Percentiles rank a stretch among this genome's conserved stretches.
These are phyloP conservation scores for Phalaenopsis equestris DNA, from an alignment of 106 monocot genomes.

Conservation along the genomic window DNA sequence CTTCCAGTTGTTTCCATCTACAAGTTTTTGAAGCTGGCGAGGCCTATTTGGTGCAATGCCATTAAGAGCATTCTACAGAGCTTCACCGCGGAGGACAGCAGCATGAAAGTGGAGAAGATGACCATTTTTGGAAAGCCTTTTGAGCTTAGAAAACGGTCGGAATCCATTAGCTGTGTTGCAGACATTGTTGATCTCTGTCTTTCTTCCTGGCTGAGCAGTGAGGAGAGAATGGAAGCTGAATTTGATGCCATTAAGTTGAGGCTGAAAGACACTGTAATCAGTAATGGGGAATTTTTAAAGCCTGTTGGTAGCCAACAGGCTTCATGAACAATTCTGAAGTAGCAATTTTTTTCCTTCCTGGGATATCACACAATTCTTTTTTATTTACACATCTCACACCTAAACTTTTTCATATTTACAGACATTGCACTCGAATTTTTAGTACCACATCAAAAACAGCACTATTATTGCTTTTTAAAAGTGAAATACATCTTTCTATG, in stretches of 20 bases:
- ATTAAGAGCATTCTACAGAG: slow-evolving; percentile 40
- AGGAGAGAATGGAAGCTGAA: slow-evolving; percentile 33
- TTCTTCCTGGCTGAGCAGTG: slow-evolving; percentile 39
- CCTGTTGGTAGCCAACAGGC: not conserved
- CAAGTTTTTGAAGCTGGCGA: slow-evolving; percentile 57
- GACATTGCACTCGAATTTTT: no score
- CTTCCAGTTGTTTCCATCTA: slow-evolving; percentile 46
- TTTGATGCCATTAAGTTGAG: slow-evolving; percentile 42
- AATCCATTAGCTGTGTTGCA: not conserved
- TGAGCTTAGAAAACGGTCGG: slow-evolving; percentile 5
- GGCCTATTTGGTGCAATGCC: slow-evolving; percentile 69
- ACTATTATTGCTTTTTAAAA: no score
- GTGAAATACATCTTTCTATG: no score
- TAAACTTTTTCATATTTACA: no score
- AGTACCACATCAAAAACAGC: no score
- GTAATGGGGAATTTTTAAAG: not conserved
- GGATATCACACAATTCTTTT: no score
- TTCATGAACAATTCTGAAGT: no score
- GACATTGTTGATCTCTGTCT: slow-evolving; percentile 32
- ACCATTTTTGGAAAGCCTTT: slow-evolving; percentile 39
- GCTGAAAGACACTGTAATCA: slow-evolving; percentile 22
- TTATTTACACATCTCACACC: no score
- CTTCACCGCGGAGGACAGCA: slow-evolving; percentile 46
- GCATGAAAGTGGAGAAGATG: slow-evolving; percentile 42
- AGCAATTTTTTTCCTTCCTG: no score